Base-by-base conservation (phyloP, 306 rosid genomes). In the Acacia confusa region DNA sequence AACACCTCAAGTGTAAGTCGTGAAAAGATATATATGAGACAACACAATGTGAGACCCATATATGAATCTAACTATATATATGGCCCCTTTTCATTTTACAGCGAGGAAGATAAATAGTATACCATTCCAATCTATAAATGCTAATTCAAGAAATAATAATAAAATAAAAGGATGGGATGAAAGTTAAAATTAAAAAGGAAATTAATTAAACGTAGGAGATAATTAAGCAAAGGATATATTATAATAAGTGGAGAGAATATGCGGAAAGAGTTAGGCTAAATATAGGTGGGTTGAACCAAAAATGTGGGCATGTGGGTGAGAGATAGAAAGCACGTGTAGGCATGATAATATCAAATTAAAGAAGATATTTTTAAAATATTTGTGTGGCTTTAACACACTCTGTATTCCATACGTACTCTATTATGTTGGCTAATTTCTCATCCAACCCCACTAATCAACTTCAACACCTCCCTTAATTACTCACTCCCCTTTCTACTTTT, bases 311-410 rank as follows among this genome's bases (percentile, higher is more conserved):
- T 90, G 97, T 92, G 97, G 74, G 76, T 88, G 75, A 38, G 82
- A 84, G 82, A 86, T 82, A 84, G 83, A 90, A 85, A 77, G 91
- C 91, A 90, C 94, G 85, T 78, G 93, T 82, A 80, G 72, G 76
- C 79, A 87, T 90, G 78, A 84, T 90, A 67, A 82, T 85, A 63
- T 82, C 86, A 81, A 83, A 74, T 83, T 68, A 72, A 47, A 85
- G 81, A 80, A 79, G 34, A 60, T 60, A 25, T 60, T 11, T 60
- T 60, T 53, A 0, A 36, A 79, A 75, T 84, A 84, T 79, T 80
- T 72, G 84, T 82, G 90, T 82, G 82, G 85, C 84, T 86, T 81
- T 44, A 80, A 78, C 72, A 75, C 87, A 78, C 82, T 83, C 79
- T 77, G 75, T 9, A 28, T 63, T 28, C 22, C 9, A n/a, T 19